Evolutionary conservation across 1,284 basidiomycete species (phyloP).

Genomic region (Athelia sp.): DNA sequence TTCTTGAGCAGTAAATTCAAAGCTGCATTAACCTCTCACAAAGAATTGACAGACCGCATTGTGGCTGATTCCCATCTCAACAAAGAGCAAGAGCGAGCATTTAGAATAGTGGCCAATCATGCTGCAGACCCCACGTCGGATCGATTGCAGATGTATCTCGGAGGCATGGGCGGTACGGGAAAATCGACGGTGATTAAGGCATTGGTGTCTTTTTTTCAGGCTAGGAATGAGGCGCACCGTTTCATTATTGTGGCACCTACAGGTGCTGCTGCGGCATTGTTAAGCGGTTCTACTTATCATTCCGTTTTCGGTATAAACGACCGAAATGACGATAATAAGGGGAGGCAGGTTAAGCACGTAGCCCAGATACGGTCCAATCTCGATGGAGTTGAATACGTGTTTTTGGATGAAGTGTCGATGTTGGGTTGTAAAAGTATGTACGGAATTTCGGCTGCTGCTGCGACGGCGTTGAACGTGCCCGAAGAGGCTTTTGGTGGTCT

Average conservation of each 20-base stretch:
- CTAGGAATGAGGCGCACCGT: conserved; percentile 12
- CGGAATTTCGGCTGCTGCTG: conserved; percentile 11
- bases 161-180: conserved; percentile 26
- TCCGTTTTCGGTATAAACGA: conserved; percentile 18
- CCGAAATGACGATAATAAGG: conserved; percentile 1
- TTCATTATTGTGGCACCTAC: conserved; percentile 26
- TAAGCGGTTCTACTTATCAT: conserved; percentile 29
- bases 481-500: too few relatives aligned
- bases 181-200: conserved; percentile 30
- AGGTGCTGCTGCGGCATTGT: conserved; percentile 22
- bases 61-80: conserved; percentile 14
- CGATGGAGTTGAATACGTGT: conserved; percentile 19
- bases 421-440: conserved; percentile 16
- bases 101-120: conserved; percentile 23
- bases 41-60: conserved; percentile 3
- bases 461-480: too few relatives aligned
- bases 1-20: background rate
- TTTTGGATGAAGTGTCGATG: conserved; percentile 26
- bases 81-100: conserved; percentile 19
- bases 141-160: conserved; percentile 26
- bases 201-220: conserved; percentile 16
- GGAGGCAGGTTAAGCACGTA: background rate
- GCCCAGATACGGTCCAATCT: conserved; percentile 5
- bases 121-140: conserved; percentile 9
- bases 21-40: background rate